Conservation (phyloP, 352 stramenopile genomes). For the Pythium utonaiense region DNA sequence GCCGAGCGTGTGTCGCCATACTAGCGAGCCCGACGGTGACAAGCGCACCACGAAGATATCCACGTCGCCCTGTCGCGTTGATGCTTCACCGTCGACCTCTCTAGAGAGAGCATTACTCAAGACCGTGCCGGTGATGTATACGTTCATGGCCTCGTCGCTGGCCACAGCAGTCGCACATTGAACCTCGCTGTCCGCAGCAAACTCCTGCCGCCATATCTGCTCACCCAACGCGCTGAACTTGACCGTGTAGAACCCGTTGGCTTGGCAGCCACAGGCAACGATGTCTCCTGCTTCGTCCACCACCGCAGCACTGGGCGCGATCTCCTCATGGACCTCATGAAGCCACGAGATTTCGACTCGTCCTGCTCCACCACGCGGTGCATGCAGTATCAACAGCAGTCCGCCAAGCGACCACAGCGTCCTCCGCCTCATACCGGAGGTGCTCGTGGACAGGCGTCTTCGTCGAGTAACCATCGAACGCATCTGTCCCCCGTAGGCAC, state of each 20-base stretch:
- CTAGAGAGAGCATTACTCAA: no score
- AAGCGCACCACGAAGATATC: constrained; percentile 12
- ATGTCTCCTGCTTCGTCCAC: constrained; percentile 12
- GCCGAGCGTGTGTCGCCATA: constrained; percentile 10
- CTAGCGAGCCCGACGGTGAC: not conserved
- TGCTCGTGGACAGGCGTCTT: not conserved
- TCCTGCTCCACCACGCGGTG: not conserved
- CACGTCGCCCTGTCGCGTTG: constrained; percentile 1
- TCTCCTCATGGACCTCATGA: constrained; percentile 1
- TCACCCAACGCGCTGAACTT: constrained; percentile 10
- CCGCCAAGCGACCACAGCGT: constrained; percentile 3
- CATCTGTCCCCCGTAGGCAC: not conserved
- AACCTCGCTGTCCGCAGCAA: not conserved
- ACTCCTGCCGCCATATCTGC: constrained; percentile 7
- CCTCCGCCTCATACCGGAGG: not conserved
- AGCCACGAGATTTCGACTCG: constrained; percentile 14
- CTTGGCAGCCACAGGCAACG: constrained; percentile 13
- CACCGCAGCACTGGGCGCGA: constrained; percentile 5
- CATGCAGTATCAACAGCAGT: not conserved
- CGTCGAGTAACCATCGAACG: no score
- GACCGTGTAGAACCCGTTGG: constrained; percentile 5
- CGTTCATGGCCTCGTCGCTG: constrained; percentile 2
- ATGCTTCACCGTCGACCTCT: no score
- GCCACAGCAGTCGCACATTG: constrained; percentile 2
- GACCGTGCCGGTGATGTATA: constrained; percentile 11